These are phyloP conservation scores for Metarhizium brunneum DNA, from an alignment of 2,329 filamentous ascomycete species.

Conservation along the genomic window DNA sequence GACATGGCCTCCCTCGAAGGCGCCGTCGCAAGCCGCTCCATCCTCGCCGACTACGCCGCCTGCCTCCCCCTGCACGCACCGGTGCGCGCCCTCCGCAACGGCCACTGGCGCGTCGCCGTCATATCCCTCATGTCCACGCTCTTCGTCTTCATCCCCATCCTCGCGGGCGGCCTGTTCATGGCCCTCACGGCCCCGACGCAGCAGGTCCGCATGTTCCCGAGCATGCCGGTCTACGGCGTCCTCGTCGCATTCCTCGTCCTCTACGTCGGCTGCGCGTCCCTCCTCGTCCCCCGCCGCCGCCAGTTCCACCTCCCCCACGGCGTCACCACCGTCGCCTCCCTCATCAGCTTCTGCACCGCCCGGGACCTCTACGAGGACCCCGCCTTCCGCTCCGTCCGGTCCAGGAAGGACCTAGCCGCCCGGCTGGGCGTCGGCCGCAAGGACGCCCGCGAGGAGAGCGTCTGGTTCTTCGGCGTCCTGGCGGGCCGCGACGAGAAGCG, in stretches of 20 bases:
- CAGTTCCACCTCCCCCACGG: conserved; percentile 63
- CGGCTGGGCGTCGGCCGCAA: conserved; percentile 49
- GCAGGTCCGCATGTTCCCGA: conserved; percentile 58
- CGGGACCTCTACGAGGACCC: conserved; percentile 63
- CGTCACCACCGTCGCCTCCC: conserved; percentile 63
- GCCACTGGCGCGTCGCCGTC: conserved; percentile 56
- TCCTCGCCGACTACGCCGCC: conserved; percentile 63
- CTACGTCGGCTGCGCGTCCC: conserved; percentile 54
- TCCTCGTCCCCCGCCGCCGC: conserved; percentile 51
- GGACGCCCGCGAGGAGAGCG: conserved; percentile 36
- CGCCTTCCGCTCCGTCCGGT: conserved; percentile 59
- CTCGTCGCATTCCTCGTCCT: conserved; percentile 64
- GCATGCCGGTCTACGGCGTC: conserved; percentile 63
- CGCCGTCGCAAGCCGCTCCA: conserved; percentile 49
- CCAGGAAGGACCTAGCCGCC: conserved; percentile 59
- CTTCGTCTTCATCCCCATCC: conserved; percentile 54
- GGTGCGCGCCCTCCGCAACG: conserved; percentile 46
- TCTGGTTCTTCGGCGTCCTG: conserved; percentile 41
- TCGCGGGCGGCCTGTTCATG: conserved; percentile 65
- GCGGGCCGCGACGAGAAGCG: conserved; percentile 30
- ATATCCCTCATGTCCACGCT: conserved; percentile 50
- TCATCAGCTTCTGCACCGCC: conserved; percentile 68
- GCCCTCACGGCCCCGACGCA: conserved; percentile 49
- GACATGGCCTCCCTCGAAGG: conserved; percentile 50
- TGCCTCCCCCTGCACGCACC: conserved; percentile 53